A percentile compares a stretch with the other conserved stretches of the same genome.
Evolutionary conservation across 2,329 filamentous ascomycete species (phyloP).

Genomic region (Aureobasidium sp.): DNA sequence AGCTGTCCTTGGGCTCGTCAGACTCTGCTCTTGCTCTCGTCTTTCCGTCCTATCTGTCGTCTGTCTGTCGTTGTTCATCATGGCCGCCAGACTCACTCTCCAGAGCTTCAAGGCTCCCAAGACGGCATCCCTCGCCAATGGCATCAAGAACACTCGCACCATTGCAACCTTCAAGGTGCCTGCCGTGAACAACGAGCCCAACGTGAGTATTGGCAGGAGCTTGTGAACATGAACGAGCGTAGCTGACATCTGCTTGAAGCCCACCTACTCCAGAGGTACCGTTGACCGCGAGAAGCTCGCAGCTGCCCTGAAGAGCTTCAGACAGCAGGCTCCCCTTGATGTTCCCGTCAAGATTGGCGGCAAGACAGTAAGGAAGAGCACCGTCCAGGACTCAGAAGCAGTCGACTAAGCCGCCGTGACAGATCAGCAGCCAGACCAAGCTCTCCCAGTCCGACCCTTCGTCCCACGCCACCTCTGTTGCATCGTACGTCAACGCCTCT

Average conservation of each 20-base stretch:
- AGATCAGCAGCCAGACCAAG: conserved; percentile 49
- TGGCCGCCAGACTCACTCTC: conserved; percentile 15
- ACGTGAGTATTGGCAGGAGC: conserved; percentile 54
- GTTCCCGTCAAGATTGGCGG: conserved; percentile 81
- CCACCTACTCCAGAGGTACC: conserved; percentile 82
- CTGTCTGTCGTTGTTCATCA: not conserved
- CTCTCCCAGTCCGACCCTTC: conserved; percentile 76
- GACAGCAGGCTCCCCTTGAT: conserved; percentile 62
- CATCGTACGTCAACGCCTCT: conserved; percentile 77
- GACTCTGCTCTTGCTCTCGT: conserved; percentile 2
- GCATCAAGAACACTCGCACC: conserved; percentile 33
- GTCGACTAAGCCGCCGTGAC: not conserved
- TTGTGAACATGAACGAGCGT: not conserved
- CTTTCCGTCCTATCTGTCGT: not conserved
- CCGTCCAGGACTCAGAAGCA: not conserved
- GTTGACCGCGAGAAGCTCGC: conserved; percentile 69
- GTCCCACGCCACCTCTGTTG: conserved; percentile 67
- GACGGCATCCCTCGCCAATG: conserved; percentile 3
- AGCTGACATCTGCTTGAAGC: conserved; percentile 44
- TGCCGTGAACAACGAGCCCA: conserved; percentile 86
- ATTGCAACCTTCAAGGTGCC: conserved; percentile 85
- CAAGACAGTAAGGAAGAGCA: conserved; percentile 53
- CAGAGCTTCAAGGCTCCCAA: conserved; percentile 16
- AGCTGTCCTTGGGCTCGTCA: conserved; percentile 1
- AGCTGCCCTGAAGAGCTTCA: conserved; percentile 63